Conservation (phyloP, 768 basidiomycete species). For the Mycena metata region DNA sequence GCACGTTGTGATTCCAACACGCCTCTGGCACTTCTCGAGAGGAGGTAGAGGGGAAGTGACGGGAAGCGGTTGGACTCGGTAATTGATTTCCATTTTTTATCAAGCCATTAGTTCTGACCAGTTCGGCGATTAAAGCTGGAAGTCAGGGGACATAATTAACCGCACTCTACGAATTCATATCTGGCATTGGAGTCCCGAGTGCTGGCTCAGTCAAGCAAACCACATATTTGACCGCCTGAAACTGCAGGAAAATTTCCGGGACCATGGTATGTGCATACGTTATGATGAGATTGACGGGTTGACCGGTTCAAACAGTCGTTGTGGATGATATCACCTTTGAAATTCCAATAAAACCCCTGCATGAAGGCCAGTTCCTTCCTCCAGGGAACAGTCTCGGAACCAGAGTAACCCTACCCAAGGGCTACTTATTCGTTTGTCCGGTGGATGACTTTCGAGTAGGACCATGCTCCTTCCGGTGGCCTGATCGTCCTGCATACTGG, state of each 20-base stretch:
- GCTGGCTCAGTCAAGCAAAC: constrained; percentile 10
- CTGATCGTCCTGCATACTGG: not conserved
- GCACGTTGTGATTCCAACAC: not conserved
- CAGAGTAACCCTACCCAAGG: no score
- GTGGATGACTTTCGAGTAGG: not conserved
- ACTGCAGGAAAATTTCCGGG: not conserved
- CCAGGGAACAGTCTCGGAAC: no score
- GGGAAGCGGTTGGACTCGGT: constrained; percentile 7
- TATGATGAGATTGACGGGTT: not conserved
- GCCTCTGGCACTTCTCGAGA: not conserved
- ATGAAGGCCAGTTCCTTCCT: not conserved
- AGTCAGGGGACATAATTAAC: not conserved
- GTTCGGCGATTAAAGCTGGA: no score
- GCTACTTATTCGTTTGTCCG: constrained; percentile 1
- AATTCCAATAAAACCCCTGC: not conserved
- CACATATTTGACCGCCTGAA: not conserved
- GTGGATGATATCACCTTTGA: constrained; percentile 2
- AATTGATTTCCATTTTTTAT: not conserved
- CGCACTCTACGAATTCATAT: not conserved
- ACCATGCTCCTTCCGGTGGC: not conserved
- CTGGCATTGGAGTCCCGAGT: constrained; percentile 5
- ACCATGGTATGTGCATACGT: not conserved
- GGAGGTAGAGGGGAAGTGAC: not conserved
- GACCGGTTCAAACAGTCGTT: not conserved
- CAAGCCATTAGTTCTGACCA: no score